Conservation (phyloP, 1,139 yeast species). For the Nakaseomyces bracarensis region DNA sequence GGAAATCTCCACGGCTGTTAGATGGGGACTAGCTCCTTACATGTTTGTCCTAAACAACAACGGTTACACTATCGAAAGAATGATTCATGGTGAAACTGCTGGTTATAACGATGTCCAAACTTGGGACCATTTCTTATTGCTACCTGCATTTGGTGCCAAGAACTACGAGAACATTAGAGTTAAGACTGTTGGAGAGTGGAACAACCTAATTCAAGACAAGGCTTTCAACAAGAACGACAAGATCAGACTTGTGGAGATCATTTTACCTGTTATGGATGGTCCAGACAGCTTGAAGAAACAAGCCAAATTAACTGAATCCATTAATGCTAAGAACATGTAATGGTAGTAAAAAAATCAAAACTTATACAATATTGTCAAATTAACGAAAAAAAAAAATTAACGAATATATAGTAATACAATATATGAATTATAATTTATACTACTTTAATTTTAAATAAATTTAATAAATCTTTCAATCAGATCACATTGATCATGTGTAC, state of each 20-base stretch:
- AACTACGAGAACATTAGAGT: conserved; percentile 43
- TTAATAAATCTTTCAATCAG: no score
- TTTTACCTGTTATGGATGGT: conserved; percentile 76
- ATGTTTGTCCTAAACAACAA: conserved; percentile 75
- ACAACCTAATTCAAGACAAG: conserved; percentile 44
- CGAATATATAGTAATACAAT: not conserved
- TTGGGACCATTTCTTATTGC: conserved; percentile 66
- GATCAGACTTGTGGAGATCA: conserved; percentile 70
- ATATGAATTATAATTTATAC: not conserved
- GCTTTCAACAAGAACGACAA: conserved; percentile 42
- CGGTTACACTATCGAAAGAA: conserved; percentile 84
- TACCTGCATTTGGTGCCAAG: conserved; percentile 66
- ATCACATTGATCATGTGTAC: not conserved
- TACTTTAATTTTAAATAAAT: no score
- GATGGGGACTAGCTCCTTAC: conserved; percentile 75
- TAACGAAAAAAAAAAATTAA: not conserved
- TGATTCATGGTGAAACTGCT: conserved; percentile 75
- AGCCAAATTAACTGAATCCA: conserved; percentile 67
- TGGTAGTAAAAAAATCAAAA: no score
- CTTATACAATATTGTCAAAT: no score
- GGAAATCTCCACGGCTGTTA: conserved; percentile 75
- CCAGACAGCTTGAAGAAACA: conserved; percentile 63
- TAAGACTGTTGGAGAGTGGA: conserved; percentile 57
- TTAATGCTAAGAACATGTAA: conserved; percentile 38
- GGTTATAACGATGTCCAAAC: conserved; percentile 72